phyloP scores from a whole-genome alignment of 768 basidiomycete species.

The Rhizopogon sp. region DNA sequence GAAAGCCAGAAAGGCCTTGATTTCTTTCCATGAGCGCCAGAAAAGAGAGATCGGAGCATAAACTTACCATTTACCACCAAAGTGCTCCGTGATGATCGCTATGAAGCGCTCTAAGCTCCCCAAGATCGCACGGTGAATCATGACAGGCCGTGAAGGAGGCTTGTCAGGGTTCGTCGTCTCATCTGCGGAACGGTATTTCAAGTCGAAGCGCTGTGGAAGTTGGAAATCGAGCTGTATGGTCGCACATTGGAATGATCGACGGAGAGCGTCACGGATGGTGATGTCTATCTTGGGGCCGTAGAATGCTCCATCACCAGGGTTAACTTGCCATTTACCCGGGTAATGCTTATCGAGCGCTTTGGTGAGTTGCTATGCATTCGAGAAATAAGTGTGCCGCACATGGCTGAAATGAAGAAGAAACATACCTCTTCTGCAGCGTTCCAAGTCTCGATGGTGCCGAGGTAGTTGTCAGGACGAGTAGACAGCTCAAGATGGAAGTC shows the following conservation, averaged over 20 bases:
- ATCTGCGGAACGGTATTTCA: constrained; percentile 81
- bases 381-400: constrained; percentile 2
- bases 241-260: constrained; percentile 94
- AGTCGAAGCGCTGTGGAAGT: constrained; percentile 92
- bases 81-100: constrained; percentile 95
- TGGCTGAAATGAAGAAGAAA: background rate
- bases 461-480: constrained; percentile 91
- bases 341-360: constrained; percentile 80
- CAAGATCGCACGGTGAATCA: constrained; percentile 96
- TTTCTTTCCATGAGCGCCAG: background rate
- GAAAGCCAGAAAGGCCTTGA: constrained; percentile 96
- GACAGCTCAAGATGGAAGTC: constrained; percentile 92
- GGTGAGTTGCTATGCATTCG: constrained; percentile 62
- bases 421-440: constrained; percentile 77
- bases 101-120: constrained; percentile 95
- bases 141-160: constrained; percentile 77
- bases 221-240: constrained; percentile 99
- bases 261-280: constrained; percentile 88
- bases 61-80: constrained; percentile 90
- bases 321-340: constrained; percentile 86
- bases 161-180: constrained; percentile 46
- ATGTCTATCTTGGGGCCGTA: constrained; percentile 99
- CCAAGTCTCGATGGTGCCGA: constrained; percentile 90
- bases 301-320: constrained; percentile 97
- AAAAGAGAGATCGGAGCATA: background rate